Conservation (phyloP, 2,329 filamentous ascomycete species). For the Ceratocystis huliohia region DNA sequence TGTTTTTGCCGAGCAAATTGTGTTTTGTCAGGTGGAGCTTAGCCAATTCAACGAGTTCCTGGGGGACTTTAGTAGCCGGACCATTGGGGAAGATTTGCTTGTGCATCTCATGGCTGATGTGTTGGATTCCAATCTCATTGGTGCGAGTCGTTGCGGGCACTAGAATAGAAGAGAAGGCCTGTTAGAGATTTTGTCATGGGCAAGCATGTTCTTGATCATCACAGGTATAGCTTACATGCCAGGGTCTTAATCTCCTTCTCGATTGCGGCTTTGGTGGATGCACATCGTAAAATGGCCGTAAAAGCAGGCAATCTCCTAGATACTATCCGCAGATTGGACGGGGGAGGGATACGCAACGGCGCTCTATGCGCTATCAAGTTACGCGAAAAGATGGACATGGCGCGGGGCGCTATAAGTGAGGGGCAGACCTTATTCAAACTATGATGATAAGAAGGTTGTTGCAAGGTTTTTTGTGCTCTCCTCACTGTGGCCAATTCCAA, state of each 20-base stretch:
- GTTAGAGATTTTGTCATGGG: slow-evolving; percentile 10
- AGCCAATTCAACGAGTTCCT: slow-evolving; percentile 63
- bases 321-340: background rate
- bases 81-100: slow-evolving; percentile 62
- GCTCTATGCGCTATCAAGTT: background rate
- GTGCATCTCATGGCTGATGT: slow-evolving; percentile 74
- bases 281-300: background rate
- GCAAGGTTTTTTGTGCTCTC: background rate
- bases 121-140: slow-evolving; percentile 91
- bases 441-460: background rate
- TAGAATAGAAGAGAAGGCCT: slow-evolving; percentile 24
- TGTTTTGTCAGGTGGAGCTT: slow-evolving; percentile 73
- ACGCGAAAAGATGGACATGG: background rate
- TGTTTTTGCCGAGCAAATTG: slow-evolving; percentile 81
- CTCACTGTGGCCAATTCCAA: background rate
- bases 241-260: slow-evolving; percentile 26
- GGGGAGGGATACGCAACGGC: background rate
- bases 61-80: slow-evolving; percentile 40
- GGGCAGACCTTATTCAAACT: background rate
- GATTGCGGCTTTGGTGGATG: slow-evolving; percentile 12
- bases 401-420: background rate
- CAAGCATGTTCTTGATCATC: slow-evolving; percentile 4
- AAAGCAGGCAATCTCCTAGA: background rate
- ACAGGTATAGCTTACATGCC: slow-evolving; percentile 30
- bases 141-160: slow-evolving; percentile 52